These are phyloP conservation scores for Paramyrothecium roridum DNA, from an alignment of 2,329 filamentous ascomycete genomes.

Conservation along the genomic window DNA sequence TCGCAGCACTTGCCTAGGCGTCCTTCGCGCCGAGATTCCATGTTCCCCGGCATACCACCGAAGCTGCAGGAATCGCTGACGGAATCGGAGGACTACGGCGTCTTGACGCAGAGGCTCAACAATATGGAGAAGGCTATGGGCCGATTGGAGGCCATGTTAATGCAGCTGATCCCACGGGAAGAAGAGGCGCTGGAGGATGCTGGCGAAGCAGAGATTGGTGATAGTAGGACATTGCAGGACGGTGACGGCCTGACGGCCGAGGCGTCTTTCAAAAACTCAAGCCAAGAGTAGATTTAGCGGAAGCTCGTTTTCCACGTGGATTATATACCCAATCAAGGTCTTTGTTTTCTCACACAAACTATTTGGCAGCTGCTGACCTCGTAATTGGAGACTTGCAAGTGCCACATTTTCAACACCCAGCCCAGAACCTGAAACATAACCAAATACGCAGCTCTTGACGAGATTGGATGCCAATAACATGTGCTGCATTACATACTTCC, in stretches of 20 bases:
- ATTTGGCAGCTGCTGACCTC: no score
- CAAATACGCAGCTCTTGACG: no score
- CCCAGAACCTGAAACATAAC: no score
- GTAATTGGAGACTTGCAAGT: no score
- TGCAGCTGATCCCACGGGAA: conserved; percentile 28
- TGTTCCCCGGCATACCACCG: conserved; percentile 46
- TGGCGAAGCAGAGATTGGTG: conserved; percentile 21
- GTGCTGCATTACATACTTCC: conserved; percentile 47
- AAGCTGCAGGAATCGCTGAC: conserved; percentile 48
- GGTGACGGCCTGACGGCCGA: conserved; percentile 23
- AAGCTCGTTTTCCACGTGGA: conserved; percentile 3
- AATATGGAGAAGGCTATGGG: conserved; percentile 47
- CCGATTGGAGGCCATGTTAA: conserved; percentile 46
- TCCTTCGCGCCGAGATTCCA: conserved; percentile 51
- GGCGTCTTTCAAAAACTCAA: conserved; percentile 20
- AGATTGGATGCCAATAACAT: conserved; percentile 23
- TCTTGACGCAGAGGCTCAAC: conserved; percentile 41
- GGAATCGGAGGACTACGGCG: conserved; percentile 41
- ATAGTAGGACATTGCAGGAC: conserved; percentile 22
- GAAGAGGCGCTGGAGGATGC: conserved; percentile 19
- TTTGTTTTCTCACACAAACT: no score
- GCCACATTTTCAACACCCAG: no score
- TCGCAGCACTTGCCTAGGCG: conserved; percentile 17
- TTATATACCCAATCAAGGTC: background rate
- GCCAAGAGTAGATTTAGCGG: conserved; percentile 4